phyloP scores from a whole-genome alignment of 2,329 filamentous ascomycete genomes.

The Chaetomiaceae sp. region DNA sequence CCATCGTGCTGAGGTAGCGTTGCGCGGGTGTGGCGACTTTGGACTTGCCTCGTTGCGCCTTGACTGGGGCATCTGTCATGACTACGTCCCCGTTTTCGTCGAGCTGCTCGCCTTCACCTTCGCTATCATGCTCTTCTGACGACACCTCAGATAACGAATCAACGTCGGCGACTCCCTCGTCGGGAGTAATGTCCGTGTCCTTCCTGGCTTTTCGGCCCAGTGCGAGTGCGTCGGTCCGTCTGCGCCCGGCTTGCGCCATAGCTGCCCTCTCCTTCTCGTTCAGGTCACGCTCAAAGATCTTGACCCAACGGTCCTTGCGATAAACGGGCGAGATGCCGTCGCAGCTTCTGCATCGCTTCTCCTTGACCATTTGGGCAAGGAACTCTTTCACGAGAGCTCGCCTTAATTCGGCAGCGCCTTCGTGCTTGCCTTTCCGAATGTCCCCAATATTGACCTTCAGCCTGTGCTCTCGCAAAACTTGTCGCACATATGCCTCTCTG shows the following conservation, averaged over 20 bases:
- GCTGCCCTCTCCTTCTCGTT: slow-evolving; percentile 68
- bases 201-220: slow-evolving; percentile 40
- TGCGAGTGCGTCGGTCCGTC: slow-evolving; percentile 65
- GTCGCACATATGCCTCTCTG: slow-evolving; percentile 65
- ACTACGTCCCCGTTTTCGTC: slow-evolving; percentile 55
- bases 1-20: slow-evolving; percentile 74
- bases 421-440: slow-evolving; percentile 66
- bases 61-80: slow-evolving; percentile 48
- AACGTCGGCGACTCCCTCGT: slow-evolving; percentile 68
- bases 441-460: slow-evolving; percentile 40
- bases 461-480: slow-evolving; percentile 60
- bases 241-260: slow-evolving; percentile 67
- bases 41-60: slow-evolving; percentile 29
- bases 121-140: slow-evolving; percentile 39
- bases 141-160: slow-evolving; percentile 42
- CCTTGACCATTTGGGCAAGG: slow-evolving; percentile 64
- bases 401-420: slow-evolving; percentile 73
- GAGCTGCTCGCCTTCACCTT: slow-evolving; percentile 44
- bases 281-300: slow-evolving; percentile 85
- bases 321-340: slow-evolving; percentile 73
- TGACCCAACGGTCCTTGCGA: slow-evolving; percentile 85
- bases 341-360: slow-evolving; percentile 64
- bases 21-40: slow-evolving; percentile 43
- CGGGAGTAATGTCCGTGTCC: slow-evolving; percentile 45
- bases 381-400: slow-evolving; percentile 77